Conservation (phyloP, 441 rosid genomes). For the Omphalea diandra region DNA sequence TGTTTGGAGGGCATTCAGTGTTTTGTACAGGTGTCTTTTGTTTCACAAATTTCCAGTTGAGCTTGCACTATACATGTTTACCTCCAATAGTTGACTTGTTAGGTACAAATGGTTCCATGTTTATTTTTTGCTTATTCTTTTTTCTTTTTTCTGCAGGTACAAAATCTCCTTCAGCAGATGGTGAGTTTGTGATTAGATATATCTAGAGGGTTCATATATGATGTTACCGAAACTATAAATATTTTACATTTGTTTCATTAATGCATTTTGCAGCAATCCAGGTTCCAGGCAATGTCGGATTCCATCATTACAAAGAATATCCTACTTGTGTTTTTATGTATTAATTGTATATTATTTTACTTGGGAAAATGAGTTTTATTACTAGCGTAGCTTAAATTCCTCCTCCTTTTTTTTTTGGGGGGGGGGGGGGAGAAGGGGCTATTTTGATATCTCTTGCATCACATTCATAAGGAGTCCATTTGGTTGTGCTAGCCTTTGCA, state of each 20-base stretch:
- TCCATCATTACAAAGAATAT: constrained; percentile 70
- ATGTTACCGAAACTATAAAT: constrained; percentile 6
- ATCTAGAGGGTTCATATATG: constrained; percentile 10
- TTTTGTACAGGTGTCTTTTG: neutral
- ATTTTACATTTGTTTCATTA: constrained; percentile 10
- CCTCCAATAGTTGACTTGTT: constrained; percentile 5
- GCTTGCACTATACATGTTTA: neutral
- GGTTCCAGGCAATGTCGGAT: constrained; percentile 83
- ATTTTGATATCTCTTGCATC: neutral
- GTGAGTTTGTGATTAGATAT: constrained; percentile 36
- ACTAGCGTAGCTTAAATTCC: no score
- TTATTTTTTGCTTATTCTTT: constrained; percentile 18
- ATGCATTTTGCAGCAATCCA: constrained; percentile 59
- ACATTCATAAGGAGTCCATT: neutral
- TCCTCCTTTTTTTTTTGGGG: no score
- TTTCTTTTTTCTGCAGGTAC: constrained; percentile 46
- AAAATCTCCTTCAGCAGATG: constrained; percentile 80
- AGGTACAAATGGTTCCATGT: constrained; percentile 8
- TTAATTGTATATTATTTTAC: neutral
- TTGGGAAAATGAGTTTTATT: no score
- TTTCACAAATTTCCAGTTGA: neutral
- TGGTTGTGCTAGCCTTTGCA: neutral
- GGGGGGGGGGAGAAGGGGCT: neutral
- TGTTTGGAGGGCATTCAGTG: neutral
- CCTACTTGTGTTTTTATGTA: constrained; percentile 35